A percentile compares a stretch with the other conserved stretches of the same genome.
Conservation (phyloP, 108 stramenopile species). For the Nannochloropsis salina region DNA sequence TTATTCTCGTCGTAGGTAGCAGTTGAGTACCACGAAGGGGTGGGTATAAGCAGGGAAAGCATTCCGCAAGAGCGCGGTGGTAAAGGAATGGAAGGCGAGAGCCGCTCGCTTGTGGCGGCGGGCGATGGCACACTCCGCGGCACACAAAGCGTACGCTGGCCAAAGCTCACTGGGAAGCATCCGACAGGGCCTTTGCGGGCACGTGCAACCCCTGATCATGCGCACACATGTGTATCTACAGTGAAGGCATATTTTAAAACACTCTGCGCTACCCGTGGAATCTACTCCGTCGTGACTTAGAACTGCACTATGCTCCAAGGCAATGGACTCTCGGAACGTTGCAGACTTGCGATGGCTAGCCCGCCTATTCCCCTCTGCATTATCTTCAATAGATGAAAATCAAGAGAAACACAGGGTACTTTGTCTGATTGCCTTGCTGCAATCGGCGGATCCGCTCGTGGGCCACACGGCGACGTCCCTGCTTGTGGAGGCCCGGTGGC, state of each 20-base stretch:
- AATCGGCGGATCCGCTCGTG: background rate
- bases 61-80: background rate
- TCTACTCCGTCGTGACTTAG: no score
- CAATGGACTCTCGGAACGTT: background rate
- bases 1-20: no score
- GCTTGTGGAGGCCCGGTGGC: background rate
- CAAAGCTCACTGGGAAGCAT: background rate
- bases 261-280: no score
- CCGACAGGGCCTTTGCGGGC: background rate
- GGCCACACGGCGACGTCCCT: background rate
- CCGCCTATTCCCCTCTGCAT: background rate
- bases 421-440: background rate
- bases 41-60: background rate
- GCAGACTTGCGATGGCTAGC: background rate
- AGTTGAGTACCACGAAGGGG: no score
- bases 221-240: no score
- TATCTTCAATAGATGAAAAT: no score
- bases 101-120: background rate
- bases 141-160: background rate
- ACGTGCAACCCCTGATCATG: no score
- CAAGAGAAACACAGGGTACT: no score
- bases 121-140: slow-evolving; percentile 2
- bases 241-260: no score
- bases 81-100: background rate
- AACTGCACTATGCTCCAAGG: background rate